Base-by-base conservation (phyloP, 2,329 filamentous ascomycete genomes). In the Monosporascus sp. region DNA sequence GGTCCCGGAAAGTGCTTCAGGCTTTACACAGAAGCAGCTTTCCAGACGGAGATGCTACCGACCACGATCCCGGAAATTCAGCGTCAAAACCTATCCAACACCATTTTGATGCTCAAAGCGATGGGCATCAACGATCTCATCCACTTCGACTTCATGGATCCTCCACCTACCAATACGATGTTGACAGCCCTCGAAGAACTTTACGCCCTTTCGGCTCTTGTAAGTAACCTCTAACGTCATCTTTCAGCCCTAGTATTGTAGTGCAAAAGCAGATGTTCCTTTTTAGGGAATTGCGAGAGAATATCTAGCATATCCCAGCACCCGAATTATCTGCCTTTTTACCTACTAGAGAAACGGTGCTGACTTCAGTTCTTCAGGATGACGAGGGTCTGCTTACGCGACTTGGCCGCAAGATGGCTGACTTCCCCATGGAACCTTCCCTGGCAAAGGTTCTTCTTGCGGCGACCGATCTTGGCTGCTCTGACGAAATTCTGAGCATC, bases 111-210 rank as follows among this genome's bases (percentile, higher is more conserved):
- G 89, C 81, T 99, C 49, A 99, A 99, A 69, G 94, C 94, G 0
- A 97, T 99, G 91, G 94, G 95, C 3, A 97, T 99, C 70, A 97
- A 99, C 66, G 94, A 99, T 66, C 77, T 99, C 1, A 79, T 99
- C 14, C 91, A 96, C 66, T 99, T 99, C 65, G 93, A 97, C 72
- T 99, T 99, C 64, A 97, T 99, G 93, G 94, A 99, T 64, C 92
- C 94, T 0, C 94, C 94, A 0, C 94, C 94, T 0, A 94, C 94
- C 31, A 97, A 97, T 65, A 97, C 94, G 14, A 97, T 97, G 90
- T 81, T 99, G 58, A 96, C 91, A 48, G 94, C 94, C 0, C 76
- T 99, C 3, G 95, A 99, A 72, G 94, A 97, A 67, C 78, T 99
- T 0, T 99, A 99, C 65, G 90, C 91, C 1, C 76, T 99, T 11